Conservation (phyloP, 768 basidiomycete genomes). For the Ramaria sp. region DNA sequence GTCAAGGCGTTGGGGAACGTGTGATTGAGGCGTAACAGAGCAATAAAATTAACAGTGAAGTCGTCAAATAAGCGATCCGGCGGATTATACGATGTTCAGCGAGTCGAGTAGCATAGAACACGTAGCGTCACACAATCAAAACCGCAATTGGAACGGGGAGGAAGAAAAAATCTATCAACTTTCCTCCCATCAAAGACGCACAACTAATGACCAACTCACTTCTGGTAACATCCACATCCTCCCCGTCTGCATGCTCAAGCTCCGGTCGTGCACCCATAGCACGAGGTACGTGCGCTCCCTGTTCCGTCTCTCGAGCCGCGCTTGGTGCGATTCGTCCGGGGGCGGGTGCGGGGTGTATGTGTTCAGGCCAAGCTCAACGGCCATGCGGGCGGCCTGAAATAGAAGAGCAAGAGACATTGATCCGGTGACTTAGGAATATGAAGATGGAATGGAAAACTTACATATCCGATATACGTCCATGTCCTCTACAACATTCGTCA, state of each 20-base stretch:
- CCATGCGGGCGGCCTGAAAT: constrained; percentile 72
- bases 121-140: no score
- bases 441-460: no score
- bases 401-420: not conserved
- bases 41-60: no score
- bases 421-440: no score
- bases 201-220: constrained; percentile 16
- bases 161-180: not conserved
- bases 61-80: no score
- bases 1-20: no score
- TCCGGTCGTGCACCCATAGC: constrained; percentile 77
- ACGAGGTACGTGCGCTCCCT: constrained; percentile 81
- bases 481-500: constrained; percentile 39
- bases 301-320: constrained; percentile 67
- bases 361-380: constrained; percentile 74
- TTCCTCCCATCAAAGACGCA: not conserved
- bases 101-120: no score
- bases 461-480: constrained; percentile 83
- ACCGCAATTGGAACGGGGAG: not conserved
- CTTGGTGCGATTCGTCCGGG: constrained; percentile 46
- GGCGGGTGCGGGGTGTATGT: constrained; percentile 49
- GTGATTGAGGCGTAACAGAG: no score
- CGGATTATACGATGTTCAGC: no score
- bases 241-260: constrained; percentile 78
- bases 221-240: constrained; percentile 84